Conservation (phyloP, 2,329 filamentous ascomycete species). For the Colletotrichum godetiae region DNA sequence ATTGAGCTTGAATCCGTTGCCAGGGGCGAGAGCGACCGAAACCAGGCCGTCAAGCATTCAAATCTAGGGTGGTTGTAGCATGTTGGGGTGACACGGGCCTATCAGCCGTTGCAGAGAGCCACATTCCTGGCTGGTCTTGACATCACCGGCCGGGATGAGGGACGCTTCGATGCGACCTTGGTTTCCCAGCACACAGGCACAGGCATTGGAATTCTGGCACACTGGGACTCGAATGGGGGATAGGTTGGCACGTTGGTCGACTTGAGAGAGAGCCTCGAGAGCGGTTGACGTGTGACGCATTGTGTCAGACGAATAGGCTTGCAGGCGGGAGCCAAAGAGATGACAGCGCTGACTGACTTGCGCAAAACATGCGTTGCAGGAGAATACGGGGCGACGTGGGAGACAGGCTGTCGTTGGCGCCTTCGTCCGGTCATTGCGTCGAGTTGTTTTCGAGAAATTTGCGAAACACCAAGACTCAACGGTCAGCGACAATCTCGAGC, state of each 20-base stretch:
- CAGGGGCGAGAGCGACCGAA: slow-evolving; percentile 22
- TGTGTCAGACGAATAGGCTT: neutral
- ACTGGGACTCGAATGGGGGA: neutral
- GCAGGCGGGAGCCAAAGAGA: slow-evolving; percentile 9
- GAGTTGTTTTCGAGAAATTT: neutral
- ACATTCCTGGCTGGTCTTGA: slow-evolving; percentile 16
- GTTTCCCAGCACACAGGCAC: slow-evolving; percentile 1
- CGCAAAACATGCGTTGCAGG: slow-evolving; percentile 25
- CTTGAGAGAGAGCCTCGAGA: neutral
- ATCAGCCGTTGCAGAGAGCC: slow-evolving; percentile 29
- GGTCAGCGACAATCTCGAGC: slow-evolving; percentile 6
- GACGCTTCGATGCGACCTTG: slow-evolving; percentile 10
- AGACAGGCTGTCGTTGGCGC: slow-evolving; percentile 14
- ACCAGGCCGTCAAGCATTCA: slow-evolving; percentile 10
- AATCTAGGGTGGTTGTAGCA: slow-evolving; percentile 24
- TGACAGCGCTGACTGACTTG: slow-evolving; percentile 9
- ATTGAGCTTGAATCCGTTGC: slow-evolving; percentile 23
- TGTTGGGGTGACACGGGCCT: slow-evolving; percentile 28
- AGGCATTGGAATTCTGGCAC: neutral
- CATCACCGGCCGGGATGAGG: slow-evolving; percentile 32
- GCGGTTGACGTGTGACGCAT: slow-evolving; percentile 20
- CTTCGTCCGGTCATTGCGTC: slow-evolving; percentile 5
- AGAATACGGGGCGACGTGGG: slow-evolving; percentile 3
- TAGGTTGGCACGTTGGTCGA: neutral
- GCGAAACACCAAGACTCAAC: slow-evolving; percentile 11